Evolutionary conservation across 2,329 filamentous ascomycete species (phyloP), one percentile per base, ranked within the genome.

Genomic region (Ophiobolus disseminans): DNA sequence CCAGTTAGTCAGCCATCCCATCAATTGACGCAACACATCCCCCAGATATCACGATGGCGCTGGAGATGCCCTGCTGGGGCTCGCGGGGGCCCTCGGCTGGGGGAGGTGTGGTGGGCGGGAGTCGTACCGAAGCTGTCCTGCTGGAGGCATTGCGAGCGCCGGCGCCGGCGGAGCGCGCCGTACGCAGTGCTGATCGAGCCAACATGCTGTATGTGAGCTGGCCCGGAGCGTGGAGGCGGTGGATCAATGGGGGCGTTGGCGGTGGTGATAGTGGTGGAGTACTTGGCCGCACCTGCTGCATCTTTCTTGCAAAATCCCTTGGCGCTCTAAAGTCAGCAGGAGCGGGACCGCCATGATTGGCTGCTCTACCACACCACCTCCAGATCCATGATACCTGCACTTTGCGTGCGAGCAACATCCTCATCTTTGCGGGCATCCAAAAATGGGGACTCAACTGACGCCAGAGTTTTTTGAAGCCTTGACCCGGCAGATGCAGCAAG

Each of bases 141-240:
- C 62, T 73, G 68, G 71, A 72, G 66, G 74, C 74, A 76, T 72
- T 77, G 78, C 86, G 83, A 90, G 91, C 87, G 87, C 87, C 84
- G 78, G 86, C 82, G 82, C 87, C 88, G 82, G 91, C 83, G 73
- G 88, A 84, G 86, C 91, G 91, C 85, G 89, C 84, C 77, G 89
- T 86, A 83, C 91, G 91, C 84, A 95, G 81, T 80, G 86, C 86
- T 80, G 91, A 91, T 84, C 91, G 89, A 81, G 90, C 89, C 85
- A 97, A 87, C 93, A 97, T 97, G 76, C 78, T 88, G 83, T 58
- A 62, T 58, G 63, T 64, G 65, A 66, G 70, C 65, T 71, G 72
- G 70, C 70, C 65, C 70, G 62, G 56, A 60, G 65, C 63, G 62
- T 55, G 58, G 62, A 59, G 59, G 56, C 53, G 59, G 63, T 63